Percentiles rank a stretch among this genome's conserved stretches.
phyloP scores from a whole-genome alignment of 345 rosid species.

The Durio zibethinus region DNA sequence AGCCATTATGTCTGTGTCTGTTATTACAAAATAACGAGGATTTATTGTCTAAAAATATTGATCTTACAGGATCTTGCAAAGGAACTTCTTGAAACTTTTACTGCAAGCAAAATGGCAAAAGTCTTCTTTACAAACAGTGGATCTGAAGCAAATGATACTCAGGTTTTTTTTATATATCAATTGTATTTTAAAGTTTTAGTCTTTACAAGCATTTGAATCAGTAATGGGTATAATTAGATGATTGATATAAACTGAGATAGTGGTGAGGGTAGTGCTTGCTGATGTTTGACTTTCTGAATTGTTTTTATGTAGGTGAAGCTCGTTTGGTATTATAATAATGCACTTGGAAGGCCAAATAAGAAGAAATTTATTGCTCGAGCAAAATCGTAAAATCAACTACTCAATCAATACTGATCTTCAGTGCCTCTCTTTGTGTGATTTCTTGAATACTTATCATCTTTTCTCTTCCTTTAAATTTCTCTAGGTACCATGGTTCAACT shows the following conservation, averaged over 20 bases:
- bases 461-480: slow-evolving; percentile 15
- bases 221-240: not conserved
- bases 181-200: not conserved
- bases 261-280: not conserved
- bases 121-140: slow-evolving; percentile 92
- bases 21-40: slow-evolving; percentile 4
- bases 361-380: slow-evolving; percentile 72
- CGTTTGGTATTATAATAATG: slow-evolving; percentile 80
- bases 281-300: slow-evolving; percentile 10
- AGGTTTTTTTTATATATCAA: slow-evolving; percentile 38
- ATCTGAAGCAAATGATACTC: slow-evolving; percentile 97
- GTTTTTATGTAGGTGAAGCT: slow-evolving; percentile 52
- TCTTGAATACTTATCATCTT: slow-evolving; percentile 1
- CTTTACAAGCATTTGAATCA: not conserved
- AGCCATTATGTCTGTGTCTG: not conserved
- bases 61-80: slow-evolving; percentile 85
- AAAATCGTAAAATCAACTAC: slow-evolving; percentile 42
- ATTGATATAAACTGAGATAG: not conserved
- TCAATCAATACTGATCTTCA: not conserved
- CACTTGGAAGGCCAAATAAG: slow-evolving; percentile 71
- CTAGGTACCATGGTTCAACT: slow-evolving; percentile 94
- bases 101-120: slow-evolving; percentile 81
- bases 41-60: slow-evolving; percentile 8
- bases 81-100: slow-evolving; percentile 77
- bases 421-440: slow-evolving; percentile 6